Evolutionary conservation across 495 filamentous ascomycete genomes (phyloP).

Genomic region (Neurospora tetrasperma): DNA sequence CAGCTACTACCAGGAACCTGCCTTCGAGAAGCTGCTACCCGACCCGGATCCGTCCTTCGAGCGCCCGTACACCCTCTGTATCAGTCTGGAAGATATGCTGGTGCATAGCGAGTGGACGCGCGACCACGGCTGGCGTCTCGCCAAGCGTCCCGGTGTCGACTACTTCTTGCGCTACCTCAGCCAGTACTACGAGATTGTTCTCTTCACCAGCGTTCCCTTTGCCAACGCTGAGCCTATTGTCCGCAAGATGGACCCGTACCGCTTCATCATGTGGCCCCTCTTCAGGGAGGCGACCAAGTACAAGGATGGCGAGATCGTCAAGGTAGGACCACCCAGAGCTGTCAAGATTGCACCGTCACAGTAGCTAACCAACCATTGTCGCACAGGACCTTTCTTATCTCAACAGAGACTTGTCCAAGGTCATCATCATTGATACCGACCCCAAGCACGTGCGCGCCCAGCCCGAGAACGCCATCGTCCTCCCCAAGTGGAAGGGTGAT

Average conservation of each 20-base stretch:
- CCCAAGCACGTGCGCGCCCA: conserved; percentile 69
- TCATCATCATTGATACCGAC: conserved; percentile 84
- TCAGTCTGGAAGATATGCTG: conserved; percentile 87
- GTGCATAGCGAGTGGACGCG: conserved; percentile 89
- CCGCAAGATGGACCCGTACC: conserved; percentile 91
- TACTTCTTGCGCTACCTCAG: conserved; percentile 95
- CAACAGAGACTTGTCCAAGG: conserved; percentile 89
- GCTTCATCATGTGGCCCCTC: conserved; percentile 88
- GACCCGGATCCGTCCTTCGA: conserved; percentile 72
- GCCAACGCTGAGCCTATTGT: conserved; percentile 77
- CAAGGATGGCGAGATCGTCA: conserved; percentile 89
- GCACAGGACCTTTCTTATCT: conserved; percentile 83
- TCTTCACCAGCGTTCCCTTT: conserved; percentile 81
- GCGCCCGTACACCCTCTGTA: conserved; percentile 84
- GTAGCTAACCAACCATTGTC: conserved; percentile 1
- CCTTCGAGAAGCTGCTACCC: conserved; percentile 87
- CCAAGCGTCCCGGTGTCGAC: conserved; percentile 90
- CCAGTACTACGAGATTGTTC: conserved; percentile 94
- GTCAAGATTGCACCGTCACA: background rate
- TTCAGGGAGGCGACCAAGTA: conserved; percentile 93
- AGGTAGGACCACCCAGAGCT: conserved; percentile 50
- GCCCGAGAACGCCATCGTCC: conserved; percentile 86
- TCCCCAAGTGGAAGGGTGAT: conserved; percentile 82
- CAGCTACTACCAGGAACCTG: conserved; percentile 90
- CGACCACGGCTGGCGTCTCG: conserved; percentile 89